Base-by-base conservation (phyloP, 305 asterid species). In the Withania somnifera region DNA sequence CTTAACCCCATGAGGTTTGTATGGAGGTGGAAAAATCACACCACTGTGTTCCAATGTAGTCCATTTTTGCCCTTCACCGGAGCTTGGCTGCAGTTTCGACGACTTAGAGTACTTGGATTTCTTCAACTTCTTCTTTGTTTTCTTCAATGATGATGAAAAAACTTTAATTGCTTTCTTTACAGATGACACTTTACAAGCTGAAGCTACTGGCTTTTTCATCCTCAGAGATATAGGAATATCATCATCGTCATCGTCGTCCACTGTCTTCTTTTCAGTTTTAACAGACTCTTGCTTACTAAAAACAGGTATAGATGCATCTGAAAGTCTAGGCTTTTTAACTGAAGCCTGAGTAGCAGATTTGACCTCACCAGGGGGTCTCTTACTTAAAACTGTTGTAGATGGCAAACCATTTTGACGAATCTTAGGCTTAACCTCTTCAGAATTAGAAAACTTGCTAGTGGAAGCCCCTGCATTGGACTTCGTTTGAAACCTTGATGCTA, bases 11-110 rank as follows among this genome's bases (percentile, higher is more conserved):
- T 97, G 99, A 79, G 98, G 97, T 85, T 89, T 89, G 91, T 97
- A 97, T 11, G 97, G 94, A 78, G 99, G 97, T 1, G 99, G 99
- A 86, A 97, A 97, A 77, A 95, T 95, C 80, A 97, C 95, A 78
- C 98, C 99, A 84, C 85, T 97, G 89, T 97, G 99, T 80, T 88
- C 95, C 92, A 97, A 88, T 45, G 95, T 95, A 79, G 93, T 89
- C 99, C 99, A 97, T 89, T 97, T 97, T 89, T 95, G 93, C 87
- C 98, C 98, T 80, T 93, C 99, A 78, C 99, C 99, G 82, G 98
- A 97, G 84, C 97, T 81, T 20, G 99, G 98, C 81, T 88, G 92
- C 80, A 92, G 88, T 89, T 83, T 96, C 14, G 97, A 96, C 54
- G 99, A 91, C 89, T 89, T 92, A 17, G 97, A 90, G 86, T 89